Conservation (phyloP, 192 early-diverging fungal species). For the Linnemannia hyalina region DNA sequence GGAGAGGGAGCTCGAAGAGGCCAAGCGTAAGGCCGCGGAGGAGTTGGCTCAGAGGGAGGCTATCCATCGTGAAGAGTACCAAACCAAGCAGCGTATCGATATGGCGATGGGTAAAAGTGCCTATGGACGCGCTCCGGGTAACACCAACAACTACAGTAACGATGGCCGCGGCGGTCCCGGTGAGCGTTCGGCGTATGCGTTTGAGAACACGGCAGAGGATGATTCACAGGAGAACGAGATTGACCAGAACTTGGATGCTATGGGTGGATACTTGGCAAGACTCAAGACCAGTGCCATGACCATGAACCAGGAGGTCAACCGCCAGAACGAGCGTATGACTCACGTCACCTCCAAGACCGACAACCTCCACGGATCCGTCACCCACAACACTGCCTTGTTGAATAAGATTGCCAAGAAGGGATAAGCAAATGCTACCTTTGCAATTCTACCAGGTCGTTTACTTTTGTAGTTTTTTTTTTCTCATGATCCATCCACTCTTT, state of each 20-base stretch:
- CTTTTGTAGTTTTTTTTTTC: not conserved
- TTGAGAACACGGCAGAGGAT: constrained; percentile 79
- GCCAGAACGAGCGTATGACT: constrained; percentile 70
- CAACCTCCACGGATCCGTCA: constrained; percentile 52
- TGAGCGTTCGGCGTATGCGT: constrained; percentile 72
- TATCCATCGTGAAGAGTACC: constrained; percentile 67
- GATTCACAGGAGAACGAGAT: constrained; percentile 75
- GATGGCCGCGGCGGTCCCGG: constrained; percentile 62
- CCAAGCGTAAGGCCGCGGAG: constrained; percentile 63
- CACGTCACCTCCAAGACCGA: constrained; percentile 67
- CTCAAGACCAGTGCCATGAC: constrained; percentile 73
- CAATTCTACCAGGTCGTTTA: not conserved
- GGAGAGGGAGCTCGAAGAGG: constrained; percentile 66
- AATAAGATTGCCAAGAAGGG: constrained; percentile 55
- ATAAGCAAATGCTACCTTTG: not conserved
- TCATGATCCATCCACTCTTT: not conserved
- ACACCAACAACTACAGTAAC: constrained; percentile 43
- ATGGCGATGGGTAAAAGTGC: constrained; percentile 54
- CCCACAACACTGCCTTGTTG: constrained; percentile 40
- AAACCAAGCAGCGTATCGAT: constrained; percentile 71
- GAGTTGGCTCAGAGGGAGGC: constrained; percentile 66
- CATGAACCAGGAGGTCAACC: constrained; percentile 70
- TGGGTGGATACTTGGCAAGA: constrained; percentile 62
- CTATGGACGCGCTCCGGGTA: constrained; percentile 32
- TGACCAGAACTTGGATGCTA: constrained; percentile 73